Conservation (phyloP, 2,329 filamentous ascomycete genomes). For the Penicillium sp. region DNA sequence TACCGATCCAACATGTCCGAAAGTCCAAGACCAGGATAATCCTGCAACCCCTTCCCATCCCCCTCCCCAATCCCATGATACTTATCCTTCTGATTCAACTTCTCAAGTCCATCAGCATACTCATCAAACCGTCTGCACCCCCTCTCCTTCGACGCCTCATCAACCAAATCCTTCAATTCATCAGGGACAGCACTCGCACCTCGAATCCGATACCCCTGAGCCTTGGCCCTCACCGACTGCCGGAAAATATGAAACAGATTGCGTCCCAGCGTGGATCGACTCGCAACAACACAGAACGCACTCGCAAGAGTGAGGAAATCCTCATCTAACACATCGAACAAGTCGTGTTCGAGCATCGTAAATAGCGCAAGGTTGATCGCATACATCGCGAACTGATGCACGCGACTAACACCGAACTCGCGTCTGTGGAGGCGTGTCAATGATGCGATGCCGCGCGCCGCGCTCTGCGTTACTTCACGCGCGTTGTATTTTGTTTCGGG, state of each 20-base stretch:
- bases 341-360: constrained; percentile 30
- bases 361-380: constrained; percentile 42
- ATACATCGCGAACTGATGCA: constrained; percentile 41
- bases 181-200: constrained; percentile 25
- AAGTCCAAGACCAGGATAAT: constrained; percentile 31
- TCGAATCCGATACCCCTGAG: constrained; percentile 32
- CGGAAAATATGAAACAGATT: constrained; percentile 41
- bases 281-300: constrained; percentile 36
- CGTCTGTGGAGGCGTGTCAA: constrained; percentile 33
- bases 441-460: constrained; percentile 33
- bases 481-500: constrained; percentile 24
- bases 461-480: constrained; percentile 27
- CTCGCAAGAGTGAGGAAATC: constrained; percentile 38
- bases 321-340: constrained; percentile 35
- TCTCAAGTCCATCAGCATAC: constrained; percentile 36
- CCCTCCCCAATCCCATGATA: constrained; percentile 28
- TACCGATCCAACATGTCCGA: constrained; percentile 43
- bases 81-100: constrained; percentile 35
- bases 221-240: constrained; percentile 33
- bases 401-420: constrained; percentile 37
- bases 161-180: constrained; percentile 36
- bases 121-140: constrained; percentile 29
- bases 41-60: constrained; percentile 21
- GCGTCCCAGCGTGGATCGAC: constrained; percentile 34
- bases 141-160: constrained; percentile 23